Evolutionary conservation across 2,329 filamentous ascomycete genomes (phyloP).

Genomic region (Aspergillus floridensis): DNA sequence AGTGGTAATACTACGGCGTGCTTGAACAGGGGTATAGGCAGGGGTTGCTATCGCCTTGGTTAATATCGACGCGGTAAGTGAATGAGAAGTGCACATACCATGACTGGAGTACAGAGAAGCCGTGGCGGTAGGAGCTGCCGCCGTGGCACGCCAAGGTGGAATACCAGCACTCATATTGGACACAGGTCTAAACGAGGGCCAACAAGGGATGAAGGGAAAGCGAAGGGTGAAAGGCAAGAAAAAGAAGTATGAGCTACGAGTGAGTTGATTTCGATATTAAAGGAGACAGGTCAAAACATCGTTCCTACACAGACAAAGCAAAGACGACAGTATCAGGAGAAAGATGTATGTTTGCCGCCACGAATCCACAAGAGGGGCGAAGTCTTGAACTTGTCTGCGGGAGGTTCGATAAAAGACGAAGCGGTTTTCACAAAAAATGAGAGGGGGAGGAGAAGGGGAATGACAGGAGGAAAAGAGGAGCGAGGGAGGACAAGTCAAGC

Average conservation of each 20-base stretch:
- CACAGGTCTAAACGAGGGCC: constrained; percentile 16
- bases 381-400: background rate
- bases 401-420: background rate
- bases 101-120: constrained; percentile 29
- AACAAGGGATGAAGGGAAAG: constrained; percentile 12
- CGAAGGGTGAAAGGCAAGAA: constrained; percentile 8
- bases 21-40: constrained; percentile 61
- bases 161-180: constrained; percentile 39
- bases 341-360: background rate
- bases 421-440: background rate
- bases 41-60: constrained; percentile 41
- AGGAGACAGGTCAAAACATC: constrained; percentile 10
- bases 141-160: constrained; percentile 40
- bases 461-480: background rate
- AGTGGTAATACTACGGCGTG: constrained; percentile 59
- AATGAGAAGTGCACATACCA: constrained; percentile 26
- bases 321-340: background rate
- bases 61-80: constrained; percentile 9
- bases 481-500: background rate
- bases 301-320: constrained; percentile 14
- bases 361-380: background rate
- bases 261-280: constrained; percentile 10
- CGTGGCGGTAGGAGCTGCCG: constrained; percentile 27
- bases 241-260: constrained; percentile 18
- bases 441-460: constrained; percentile 1